Evolutionary conservation across 768 basidiomycete genomes (phyloP).

Genomic region (Mrakia gelida): DNA sequence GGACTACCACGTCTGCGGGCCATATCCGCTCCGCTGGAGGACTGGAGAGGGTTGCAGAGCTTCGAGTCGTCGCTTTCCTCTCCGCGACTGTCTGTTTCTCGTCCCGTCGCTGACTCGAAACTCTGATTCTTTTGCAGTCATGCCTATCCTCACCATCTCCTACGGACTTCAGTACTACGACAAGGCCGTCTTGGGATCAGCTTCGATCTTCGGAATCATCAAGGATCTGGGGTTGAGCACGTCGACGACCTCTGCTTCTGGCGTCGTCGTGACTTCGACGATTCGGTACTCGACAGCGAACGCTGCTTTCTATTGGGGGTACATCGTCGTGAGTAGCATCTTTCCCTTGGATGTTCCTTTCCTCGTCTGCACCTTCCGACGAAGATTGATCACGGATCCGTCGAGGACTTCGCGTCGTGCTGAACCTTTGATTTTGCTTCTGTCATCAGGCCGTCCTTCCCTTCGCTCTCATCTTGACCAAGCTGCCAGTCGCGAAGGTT

Average conservation of each 20-base stretch:
- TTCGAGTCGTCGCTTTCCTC: no score
- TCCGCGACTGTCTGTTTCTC: no score
- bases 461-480: conserved; percentile 38
- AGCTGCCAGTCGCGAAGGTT: conserved; percentile 36
- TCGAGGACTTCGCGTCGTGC: no score
- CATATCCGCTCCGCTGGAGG: no score
- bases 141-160: conserved; percentile 43
- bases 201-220: conserved; percentile 43
- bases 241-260: conserved; percentile 31
- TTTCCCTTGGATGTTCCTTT: no score
- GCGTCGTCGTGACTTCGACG: conserved; percentile 37
- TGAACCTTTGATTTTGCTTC: background rate
- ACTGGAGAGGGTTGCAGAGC: no score
- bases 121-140: conserved; percentile 32
- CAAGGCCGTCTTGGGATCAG: conserved; percentile 41
- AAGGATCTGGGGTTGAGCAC: conserved; percentile 39
- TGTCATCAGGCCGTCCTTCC: conserved; percentile 36
- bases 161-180: conserved; percentile 39
- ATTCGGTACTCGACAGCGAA: conserved; percentile 42
- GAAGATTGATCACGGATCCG: no score
- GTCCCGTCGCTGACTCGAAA: background rate
- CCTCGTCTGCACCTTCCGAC: background rate
- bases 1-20: no score
- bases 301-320: conserved; percentile 45
- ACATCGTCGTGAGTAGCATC: conserved; percentile 35